A percentile compares a stretch with the other conserved stretches of the same genome.
These are phyloP conservation scores for Monilinia fructicola DNA, from an alignment of 2,329 filamentous ascomycete species.

Conservation along the genomic window DNA sequence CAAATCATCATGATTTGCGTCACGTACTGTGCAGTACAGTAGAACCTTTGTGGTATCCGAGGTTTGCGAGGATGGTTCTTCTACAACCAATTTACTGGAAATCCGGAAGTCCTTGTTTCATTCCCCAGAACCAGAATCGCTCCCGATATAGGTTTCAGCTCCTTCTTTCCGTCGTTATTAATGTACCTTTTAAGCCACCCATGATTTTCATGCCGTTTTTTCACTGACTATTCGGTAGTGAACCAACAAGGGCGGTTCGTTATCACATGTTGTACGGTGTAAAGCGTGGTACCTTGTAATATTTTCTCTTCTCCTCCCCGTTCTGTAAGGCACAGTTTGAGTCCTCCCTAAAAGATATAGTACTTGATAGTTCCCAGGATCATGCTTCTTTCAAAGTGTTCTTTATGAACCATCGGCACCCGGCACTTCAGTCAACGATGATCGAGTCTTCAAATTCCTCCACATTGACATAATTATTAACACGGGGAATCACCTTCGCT, in stretches of 20 bases:
- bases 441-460: not conserved
- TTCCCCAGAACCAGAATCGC: not conserved
- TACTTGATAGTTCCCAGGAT: not conserved
- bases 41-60: not conserved
- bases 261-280: not conserved
- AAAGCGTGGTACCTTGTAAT: constrained; percentile 6
- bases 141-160: constrained; percentile 4
- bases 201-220: not conserved
- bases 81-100: constrained; percentile 3
- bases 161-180: not conserved
- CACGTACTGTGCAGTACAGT: not conserved
- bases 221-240: not conserved
- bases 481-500: not conserved
- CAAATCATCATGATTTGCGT: constrained; percentile 9
- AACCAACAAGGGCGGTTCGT: constrained; percentile 4
- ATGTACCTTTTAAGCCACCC: too few relatives aligned
- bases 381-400: not conserved
- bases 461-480: not conserved
- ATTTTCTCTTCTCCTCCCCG: not conserved
- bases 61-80: not conserved
- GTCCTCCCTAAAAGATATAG: constrained; percentile 2
- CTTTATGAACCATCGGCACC: constrained; percentile 15
- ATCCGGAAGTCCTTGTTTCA: not conserved
- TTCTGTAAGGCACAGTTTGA: not conserved
- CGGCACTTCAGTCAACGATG: constrained; percentile 11